phyloP scores from a whole-genome alignment of 2,329 filamentous ascomycete genomes.

The Chrysoporthe cubensis region DNA sequence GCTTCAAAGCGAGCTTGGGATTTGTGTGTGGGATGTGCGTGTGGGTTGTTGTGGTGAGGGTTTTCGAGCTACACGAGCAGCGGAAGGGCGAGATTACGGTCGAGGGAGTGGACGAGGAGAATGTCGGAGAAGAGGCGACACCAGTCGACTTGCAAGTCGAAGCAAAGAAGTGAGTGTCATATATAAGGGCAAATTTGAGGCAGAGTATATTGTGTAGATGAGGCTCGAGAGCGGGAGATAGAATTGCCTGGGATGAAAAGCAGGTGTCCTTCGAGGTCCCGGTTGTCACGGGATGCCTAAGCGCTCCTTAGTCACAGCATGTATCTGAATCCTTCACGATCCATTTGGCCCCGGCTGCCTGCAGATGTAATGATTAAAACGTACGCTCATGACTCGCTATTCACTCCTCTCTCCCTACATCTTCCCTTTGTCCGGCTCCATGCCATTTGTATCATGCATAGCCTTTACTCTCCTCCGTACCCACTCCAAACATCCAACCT shows the following conservation, averaged over 20 bases:
- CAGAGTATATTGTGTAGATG: neutral
- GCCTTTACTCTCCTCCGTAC: conserved; percentile 39
- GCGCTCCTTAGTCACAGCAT: neutral
- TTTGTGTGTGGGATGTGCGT: conserved; percentile 22
- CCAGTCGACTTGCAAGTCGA: neutral
- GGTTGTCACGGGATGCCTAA: neutral
- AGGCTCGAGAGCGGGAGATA: neutral
- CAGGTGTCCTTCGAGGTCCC: neutral
- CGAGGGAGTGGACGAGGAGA: conserved; percentile 8
- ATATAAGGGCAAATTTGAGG: neutral
- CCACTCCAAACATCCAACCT: conserved; percentile 46
- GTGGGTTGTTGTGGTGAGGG: conserved; percentile 17
- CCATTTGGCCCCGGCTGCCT: conserved; percentile 4
- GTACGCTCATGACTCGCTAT: no score
- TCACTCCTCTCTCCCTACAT: no score
- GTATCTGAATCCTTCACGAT: neutral
- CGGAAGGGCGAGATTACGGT: neutral
- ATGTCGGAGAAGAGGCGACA: neutral
- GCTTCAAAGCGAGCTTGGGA: conserved; percentile 37
- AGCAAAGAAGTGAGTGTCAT: neutral
- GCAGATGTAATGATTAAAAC: neutral
- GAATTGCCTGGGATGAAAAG: no score
- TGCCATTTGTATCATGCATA: conserved; percentile 37
- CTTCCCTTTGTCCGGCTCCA: neutral
- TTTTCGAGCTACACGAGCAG: conserved; percentile 15